A percentile compares a stretch with the other conserved stretches of the same genome.
Evolutionary conservation across 108 stramenopile genomes (phyloP).

Genomic region (Hondaea fermentalgiana): DNA sequence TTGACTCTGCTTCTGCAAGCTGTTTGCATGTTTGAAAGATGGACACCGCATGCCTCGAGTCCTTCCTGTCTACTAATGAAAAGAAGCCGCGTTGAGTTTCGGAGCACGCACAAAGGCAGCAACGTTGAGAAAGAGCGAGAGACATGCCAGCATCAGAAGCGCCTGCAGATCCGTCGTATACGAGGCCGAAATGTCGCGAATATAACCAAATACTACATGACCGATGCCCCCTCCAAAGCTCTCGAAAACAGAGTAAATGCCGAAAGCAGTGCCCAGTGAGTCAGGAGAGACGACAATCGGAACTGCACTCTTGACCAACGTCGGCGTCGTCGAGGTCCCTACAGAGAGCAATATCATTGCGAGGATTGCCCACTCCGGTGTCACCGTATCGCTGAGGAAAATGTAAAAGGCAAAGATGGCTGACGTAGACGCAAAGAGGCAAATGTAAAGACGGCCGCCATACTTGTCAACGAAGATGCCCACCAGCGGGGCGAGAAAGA

Average conservation of each 20-base stretch:
- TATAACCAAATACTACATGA: not conserved
- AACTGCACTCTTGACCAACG: conserved; percentile 1
- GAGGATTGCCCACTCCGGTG: not conserved
- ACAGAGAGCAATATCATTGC: not conserved
- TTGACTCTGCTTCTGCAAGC: too few relatives aligned
- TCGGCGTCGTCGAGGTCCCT: not conserved
- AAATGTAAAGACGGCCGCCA: not conserved
- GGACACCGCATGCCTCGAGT: too few relatives aligned
- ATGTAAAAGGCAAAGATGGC: not conserved
- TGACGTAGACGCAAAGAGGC: not conserved
- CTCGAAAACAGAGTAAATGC: not conserved
- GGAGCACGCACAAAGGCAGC: not conserved
- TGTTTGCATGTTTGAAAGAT: too few relatives aligned
- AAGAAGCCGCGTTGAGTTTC: not conserved
- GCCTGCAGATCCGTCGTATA: not conserved
- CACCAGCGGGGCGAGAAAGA: not conserved
- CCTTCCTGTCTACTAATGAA: not conserved
- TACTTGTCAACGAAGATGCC: not conserved
- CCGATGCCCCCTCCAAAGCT: conserved; percentile 2
- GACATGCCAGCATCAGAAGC: not conserved
- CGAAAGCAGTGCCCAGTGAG: not conserved
- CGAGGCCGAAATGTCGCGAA: not conserved
- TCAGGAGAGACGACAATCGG: not conserved
- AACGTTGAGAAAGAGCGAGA: not conserved
- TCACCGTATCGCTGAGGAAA: not conserved